Evolutionary conservation across 2,329 filamentous ascomycete species (phyloP), one percentile per base, ranked within the genome.

Genomic region (Colletotrichum caudatum): DNA sequence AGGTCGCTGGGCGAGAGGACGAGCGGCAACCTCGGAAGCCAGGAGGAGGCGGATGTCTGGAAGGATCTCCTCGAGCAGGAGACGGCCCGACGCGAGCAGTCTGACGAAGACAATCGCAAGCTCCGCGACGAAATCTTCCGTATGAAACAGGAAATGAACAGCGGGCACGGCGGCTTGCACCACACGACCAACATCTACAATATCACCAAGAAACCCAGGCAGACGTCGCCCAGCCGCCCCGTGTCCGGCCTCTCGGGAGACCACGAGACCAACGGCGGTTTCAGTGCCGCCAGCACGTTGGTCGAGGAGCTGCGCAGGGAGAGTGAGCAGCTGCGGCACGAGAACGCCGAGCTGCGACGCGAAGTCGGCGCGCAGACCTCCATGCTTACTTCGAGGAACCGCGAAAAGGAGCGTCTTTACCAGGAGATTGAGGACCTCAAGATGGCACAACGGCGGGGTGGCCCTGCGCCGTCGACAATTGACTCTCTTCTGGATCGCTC

Each of bases 381-480:
- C 0, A 98, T 99, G 94, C 88, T 99, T 44, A 98, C 95, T 1
- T 98, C 96, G 46, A 89, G 96, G 33, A 98, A 98, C 78, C 92
- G 94, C 35, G 96, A 99, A 79, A 97, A 97, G 78, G 95, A 98
- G 79, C 90, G 94, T 6, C 86, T 99, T 11, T 97, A 98, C 80
- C 94, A 97, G 78, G 95, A 99, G 80, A 98, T 98, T 74, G 96
- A 99, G 81, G 95, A 98, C 73, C 86, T 99, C 73, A 99, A 98
- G 82, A 90, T 98, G 76, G 90, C 93, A 1, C 92, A 94, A 75
- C 91, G 94, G 66, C 91, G 94, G 74, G 90, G 89, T 39, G 92
- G 88, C 75, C 78, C 85, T 5, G 86, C 87, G 1, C 86, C 88
- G 0, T 90, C 89, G 0, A 89, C 94, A 1, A 91, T 95, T 7